These are phyloP conservation scores for Glycyrrhiza uralensis DNA, from an alignment of 306 rosid genomes.

Conservation along the genomic window DNA sequence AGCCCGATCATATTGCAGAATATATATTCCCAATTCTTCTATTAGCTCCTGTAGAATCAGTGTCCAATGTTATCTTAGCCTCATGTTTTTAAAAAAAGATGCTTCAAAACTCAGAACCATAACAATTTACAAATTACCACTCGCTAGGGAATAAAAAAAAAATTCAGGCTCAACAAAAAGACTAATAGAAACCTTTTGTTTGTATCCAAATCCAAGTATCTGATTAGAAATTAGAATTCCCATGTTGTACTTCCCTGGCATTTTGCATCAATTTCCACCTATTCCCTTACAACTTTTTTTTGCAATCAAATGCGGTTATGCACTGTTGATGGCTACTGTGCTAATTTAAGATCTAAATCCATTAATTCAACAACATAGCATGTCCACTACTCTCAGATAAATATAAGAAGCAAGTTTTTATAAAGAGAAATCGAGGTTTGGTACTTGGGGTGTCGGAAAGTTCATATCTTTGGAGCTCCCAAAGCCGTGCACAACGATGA, in stretches of 20 bases:
- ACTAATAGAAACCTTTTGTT: not conserved
- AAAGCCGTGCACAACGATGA: conserved; percentile 57
- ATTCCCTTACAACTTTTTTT: not conserved
- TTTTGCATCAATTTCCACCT: not conserved
- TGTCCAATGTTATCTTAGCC: conserved; percentile 28
- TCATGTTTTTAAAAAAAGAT: not conserved
- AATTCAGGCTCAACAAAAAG: not conserved
- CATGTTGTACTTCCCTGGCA: not conserved
- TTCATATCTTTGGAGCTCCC: conserved; percentile 63
- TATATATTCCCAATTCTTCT: conserved; percentile 68
- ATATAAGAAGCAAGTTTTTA: not conserved
- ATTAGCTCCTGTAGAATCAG: conserved; percentile 68
- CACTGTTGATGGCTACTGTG: not conserved
- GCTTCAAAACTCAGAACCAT: not conserved
- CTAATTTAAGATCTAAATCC: conserved; percentile 30
- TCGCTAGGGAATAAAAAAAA: not conserved
- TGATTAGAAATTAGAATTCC: conserved; percentile 13
- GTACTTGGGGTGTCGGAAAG: conserved; percentile 42
- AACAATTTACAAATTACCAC: not conserved
- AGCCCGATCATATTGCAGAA: conserved; percentile 77
- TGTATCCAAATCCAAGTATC: not conserved
- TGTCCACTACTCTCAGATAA: not conserved
- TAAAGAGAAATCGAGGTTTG: not conserved
- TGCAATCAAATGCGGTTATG: not conserved
- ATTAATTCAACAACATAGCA: not conserved